Percentiles rank a stretch among this genome's conserved stretches.
phyloP scores from a whole-genome alignment of 352 stramenopile species.

The Phytophthora nicotianae region DNA sequence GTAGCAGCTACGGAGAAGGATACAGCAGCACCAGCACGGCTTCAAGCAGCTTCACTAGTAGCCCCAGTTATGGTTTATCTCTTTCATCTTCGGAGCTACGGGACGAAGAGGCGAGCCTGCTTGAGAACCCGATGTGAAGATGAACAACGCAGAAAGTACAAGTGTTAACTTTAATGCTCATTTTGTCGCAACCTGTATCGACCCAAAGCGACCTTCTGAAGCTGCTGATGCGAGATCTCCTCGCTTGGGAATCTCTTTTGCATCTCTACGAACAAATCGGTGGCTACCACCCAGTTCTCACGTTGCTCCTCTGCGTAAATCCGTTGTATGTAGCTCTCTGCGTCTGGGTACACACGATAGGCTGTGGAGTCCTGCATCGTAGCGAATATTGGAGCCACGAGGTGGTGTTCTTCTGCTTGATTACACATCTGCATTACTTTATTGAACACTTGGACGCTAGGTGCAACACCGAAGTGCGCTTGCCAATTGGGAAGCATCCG shows the following conservation, averaged over 20 bases:
- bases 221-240: slow-evolving; percentile 49
- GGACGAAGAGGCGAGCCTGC: slow-evolving; percentile 60
- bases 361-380: slow-evolving; percentile 62
- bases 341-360: slow-evolving; percentile 54
- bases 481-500: slow-evolving; percentile 53
- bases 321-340: slow-evolving; percentile 73
- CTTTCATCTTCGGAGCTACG: slow-evolving; percentile 39
- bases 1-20: slow-evolving; percentile 20
- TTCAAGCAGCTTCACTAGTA: slow-evolving; percentile 39
- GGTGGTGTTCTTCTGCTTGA: slow-evolving; percentile 45
- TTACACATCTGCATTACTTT: slow-evolving; percentile 77
- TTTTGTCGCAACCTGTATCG: slow-evolving; percentile 56
- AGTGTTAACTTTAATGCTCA: slow-evolving; percentile 24
- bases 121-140: slow-evolving; percentile 46
- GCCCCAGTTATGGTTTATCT: slow-evolving; percentile 36
- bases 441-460: slow-evolving; percentile 56
- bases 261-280: slow-evolving; percentile 80
- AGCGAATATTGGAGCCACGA: slow-evolving; percentile 66
- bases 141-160: neutral
- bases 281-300: slow-evolving; percentile 70
- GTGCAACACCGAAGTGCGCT: slow-evolving; percentile 32
- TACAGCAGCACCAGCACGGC: slow-evolving; percentile 37
- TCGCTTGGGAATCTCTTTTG: slow-evolving; percentile 56
- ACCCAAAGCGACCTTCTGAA: slow-evolving; percentile 70
- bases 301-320: slow-evolving; percentile 74